A percentile compares a stretch with the other conserved stretches of the same genome.
These are phyloP conservation scores for Exophiala aquamarina DNA, from an alignment of 2,329 filamentous ascomycete genomes.

Conservation along the genomic window DNA sequence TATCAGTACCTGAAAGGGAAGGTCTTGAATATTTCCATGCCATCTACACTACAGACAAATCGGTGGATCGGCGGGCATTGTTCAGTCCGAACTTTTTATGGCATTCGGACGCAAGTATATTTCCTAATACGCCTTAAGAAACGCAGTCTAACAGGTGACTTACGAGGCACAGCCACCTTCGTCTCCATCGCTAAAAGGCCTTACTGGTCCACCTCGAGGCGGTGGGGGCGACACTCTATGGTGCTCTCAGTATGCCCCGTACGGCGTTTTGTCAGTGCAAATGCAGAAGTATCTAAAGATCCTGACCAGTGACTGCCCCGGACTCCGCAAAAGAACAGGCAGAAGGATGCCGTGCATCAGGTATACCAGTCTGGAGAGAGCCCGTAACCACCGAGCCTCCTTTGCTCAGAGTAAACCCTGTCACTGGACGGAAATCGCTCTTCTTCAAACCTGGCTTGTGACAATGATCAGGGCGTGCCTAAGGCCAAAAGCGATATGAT, in stretches of 20 bases:
- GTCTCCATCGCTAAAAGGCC: conserved; percentile 61
- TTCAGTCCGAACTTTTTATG: conserved; percentile 57
- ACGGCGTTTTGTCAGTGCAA: conserved; percentile 55
- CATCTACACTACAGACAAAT: conserved; percentile 58
- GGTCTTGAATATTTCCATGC: conserved; percentile 61
- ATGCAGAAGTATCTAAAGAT: conserved; percentile 60
- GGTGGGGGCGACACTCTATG: conserved; percentile 62
- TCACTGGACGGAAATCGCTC: conserved; percentile 63
- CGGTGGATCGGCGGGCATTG: conserved; percentile 53
- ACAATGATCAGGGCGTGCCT: conserved; percentile 43
- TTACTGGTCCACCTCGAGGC: conserved; percentile 55
- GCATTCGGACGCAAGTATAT: conserved; percentile 54
- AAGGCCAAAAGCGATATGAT: conserved; percentile 44
- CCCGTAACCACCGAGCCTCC: conserved; percentile 54
- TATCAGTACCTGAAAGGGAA: conserved; percentile 43
- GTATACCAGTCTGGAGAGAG: conserved; percentile 39
- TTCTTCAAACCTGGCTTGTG: conserved; percentile 47
- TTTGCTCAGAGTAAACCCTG: conserved; percentile 61
- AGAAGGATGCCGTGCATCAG: conserved; percentile 40
- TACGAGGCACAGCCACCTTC: conserved; percentile 65
- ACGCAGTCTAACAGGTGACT: conserved; percentile 50
- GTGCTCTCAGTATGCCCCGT: conserved; percentile 67
- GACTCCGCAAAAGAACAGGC: conserved; percentile 53
- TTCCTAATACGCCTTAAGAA: too few species aligned
- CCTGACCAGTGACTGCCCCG: conserved; percentile 54